Conservation (phyloP, 768 basidiomycete genomes). For the Termitomyces eurrhizus region DNA sequence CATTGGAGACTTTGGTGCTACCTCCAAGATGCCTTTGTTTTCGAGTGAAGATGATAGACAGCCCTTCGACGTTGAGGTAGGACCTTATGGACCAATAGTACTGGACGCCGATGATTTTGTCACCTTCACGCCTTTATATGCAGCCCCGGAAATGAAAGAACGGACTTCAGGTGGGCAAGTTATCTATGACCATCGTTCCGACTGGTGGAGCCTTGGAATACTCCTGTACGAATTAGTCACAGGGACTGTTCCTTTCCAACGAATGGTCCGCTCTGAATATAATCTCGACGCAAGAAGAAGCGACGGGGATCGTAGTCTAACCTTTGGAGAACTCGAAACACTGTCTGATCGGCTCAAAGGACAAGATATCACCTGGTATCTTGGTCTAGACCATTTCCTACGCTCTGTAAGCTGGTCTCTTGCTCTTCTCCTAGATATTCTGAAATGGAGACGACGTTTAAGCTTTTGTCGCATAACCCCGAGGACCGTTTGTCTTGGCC, state of each 20-base stretch:
- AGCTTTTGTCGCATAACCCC: constrained; percentile 26
- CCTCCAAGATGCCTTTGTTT: constrained; percentile 25
- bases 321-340: constrained; percentile 20
- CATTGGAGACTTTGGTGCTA: constrained; percentile 64
- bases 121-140: constrained; percentile 31
- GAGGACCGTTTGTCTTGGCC: constrained; percentile 24
- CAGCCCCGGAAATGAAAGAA: constrained; percentile 30
- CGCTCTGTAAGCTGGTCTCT: constrained; percentile 18
- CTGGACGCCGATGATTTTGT: constrained; percentile 21
- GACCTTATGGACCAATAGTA: constrained; percentile 16
- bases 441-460: background rate
- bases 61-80: background rate
- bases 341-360: constrained; percentile 8
- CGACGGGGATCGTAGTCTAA: constrained; percentile 19
- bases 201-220: constrained; percentile 36
- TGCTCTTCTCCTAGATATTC: background rate
- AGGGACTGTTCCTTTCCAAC: constrained; percentile 21
- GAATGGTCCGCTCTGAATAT: background rate
- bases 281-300: constrained; percentile 10
- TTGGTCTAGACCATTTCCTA: constrained; percentile 19
- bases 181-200: constrained; percentile 28
- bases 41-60: background rate
- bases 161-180: constrained; percentile 21
- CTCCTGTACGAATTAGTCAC: constrained; percentile 28
- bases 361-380: constrained; percentile 4